phyloP scores from a whole-genome alignment of 805 yeast genomes.

The Myxozyma udenii region DNA sequence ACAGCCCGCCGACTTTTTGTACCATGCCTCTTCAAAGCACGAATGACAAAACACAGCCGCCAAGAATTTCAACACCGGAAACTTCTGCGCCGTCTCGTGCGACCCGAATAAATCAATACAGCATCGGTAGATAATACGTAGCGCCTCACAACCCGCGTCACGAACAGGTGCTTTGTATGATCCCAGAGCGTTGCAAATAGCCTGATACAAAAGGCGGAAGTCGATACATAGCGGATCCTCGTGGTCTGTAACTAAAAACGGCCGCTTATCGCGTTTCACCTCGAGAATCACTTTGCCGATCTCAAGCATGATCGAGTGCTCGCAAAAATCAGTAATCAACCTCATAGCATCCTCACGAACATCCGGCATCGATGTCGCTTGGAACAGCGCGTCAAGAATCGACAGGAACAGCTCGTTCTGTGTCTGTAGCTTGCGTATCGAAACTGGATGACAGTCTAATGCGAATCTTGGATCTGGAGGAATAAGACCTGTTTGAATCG shows the following conservation, averaged over 20 bases:
- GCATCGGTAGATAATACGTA: constrained; percentile 58
- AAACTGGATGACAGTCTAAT: constrained; percentile 15
- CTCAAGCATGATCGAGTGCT: constrained; percentile 75
- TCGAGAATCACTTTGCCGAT: constrained; percentile 70
- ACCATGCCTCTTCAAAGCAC: constrained; percentile 86
- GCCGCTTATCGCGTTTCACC: constrained; percentile 52
- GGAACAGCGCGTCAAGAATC: constrained; percentile 51
- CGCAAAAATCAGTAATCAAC: constrained; percentile 64
- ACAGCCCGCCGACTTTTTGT: constrained; percentile 84
- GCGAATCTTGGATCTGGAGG: constrained; percentile 27
- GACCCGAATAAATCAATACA: constrained; percentile 67
- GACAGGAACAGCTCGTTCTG: constrained; percentile 61
- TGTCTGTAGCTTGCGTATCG: constrained; percentile 36
- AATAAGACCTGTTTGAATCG: constrained; percentile 22
- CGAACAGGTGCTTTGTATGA: constrained; percentile 70
- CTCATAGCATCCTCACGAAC: constrained; percentile 62
- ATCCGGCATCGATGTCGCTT: constrained; percentile 71
- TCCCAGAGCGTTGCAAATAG: constrained; percentile 75
- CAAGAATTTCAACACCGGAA: constrained; percentile 72
- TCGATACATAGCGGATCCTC: constrained; percentile 72
- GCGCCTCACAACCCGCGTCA: constrained; percentile 64
- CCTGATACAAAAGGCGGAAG: constrained; percentile 67
- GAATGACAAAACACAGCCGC: constrained; percentile 82
- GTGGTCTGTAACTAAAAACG: constrained; percentile 70
- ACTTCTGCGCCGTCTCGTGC: constrained; percentile 60